Evolutionary conservation across 257 asterid species (phyloP).

Genomic region (Ocimum tenuiflorum): DNA sequence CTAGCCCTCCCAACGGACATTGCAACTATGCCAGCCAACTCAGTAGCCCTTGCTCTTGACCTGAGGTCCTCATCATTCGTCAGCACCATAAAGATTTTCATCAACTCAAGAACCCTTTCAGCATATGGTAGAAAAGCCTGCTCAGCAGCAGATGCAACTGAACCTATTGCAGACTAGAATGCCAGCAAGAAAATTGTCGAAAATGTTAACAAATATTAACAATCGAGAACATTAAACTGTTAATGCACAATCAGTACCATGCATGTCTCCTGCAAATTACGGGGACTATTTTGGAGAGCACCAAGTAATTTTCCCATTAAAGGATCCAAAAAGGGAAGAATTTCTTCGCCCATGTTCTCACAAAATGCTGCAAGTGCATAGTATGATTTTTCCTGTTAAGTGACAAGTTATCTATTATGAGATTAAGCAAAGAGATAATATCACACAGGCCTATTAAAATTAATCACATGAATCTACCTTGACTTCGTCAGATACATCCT

Average conservation of each 20-base stretch:
- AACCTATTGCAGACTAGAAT: conserved; percentile 93
- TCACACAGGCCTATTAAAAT: not conserved
- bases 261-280: conserved; percentile 94
- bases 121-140: conserved; percentile 89
- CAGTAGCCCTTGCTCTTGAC: conserved; percentile 97
- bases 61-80: conserved; percentile 93
- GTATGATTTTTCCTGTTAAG: conserved; percentile 85
- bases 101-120: conserved; percentile 90
- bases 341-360: conserved; percentile 97
- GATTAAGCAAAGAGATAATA: conserved; percentile 11
- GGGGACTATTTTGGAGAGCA: conserved; percentile 76
- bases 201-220: conserved; percentile 4
- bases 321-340: conserved; percentile 87
- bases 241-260: conserved; percentile 47
- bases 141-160: conserved; percentile 98
- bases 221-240: conserved; percentile 12
- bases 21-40: conserved; percentile 90
- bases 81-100: conserved; percentile 90
- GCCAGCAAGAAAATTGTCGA: conserved; percentile 21
- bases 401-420: conserved; percentile 6
- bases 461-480: conserved; percentile 44
- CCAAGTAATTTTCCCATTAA: conserved; percentile 78
- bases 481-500: conserved; percentile 96
- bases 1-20: conserved; percentile 87
- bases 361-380: conserved; percentile 98